Evolutionary conservation across 148 eudicot species (phyloP).

Genomic region (Arctostaphylos glauca): DNA sequence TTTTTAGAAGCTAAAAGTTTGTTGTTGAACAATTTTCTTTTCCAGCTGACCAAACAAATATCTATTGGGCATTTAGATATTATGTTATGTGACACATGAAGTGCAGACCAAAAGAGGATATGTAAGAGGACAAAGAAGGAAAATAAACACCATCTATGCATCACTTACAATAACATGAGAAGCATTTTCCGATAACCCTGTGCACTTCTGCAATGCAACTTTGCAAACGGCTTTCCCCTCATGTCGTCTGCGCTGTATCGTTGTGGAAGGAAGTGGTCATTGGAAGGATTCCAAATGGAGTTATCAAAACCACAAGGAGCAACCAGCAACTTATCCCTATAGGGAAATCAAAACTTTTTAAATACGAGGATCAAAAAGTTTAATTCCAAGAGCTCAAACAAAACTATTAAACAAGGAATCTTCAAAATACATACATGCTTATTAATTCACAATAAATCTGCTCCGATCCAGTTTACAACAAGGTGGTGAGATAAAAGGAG

Average conservation of each 20-base stretch:
- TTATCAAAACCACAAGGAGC: conserved; percentile 52
- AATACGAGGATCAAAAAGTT: neutral
- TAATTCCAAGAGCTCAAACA: neutral
- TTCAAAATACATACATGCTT: neutral
- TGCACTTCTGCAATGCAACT: conserved; percentile 41
- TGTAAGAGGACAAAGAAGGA: neutral
- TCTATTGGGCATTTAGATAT: neutral
- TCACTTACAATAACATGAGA: conserved; percentile 49
- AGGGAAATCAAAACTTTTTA: conserved; percentile 16
- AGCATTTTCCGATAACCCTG: conserved; percentile 36
- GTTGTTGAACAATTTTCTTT: neutral
- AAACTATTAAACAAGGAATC: neutral
- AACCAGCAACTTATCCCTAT: conserved; percentile 57
- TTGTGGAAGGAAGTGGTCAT: conserved; percentile 46
- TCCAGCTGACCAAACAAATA: conserved; percentile 4
- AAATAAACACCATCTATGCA: neutral
- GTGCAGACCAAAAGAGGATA: neutral
- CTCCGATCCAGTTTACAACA: neutral
- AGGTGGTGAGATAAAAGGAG: neutral
- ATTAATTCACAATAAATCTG: neutral
- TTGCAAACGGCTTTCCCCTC: conserved; percentile 61
- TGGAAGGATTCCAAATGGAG: conserved; percentile 62
- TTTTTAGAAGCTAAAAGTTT: neutral
- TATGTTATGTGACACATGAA: neutral
- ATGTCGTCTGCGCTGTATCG: conserved; percentile 42